Percentiles rank a stretch among this genome's conserved stretches.
Conservation (phyloP, 495 filamentous ascomycete species). For the Penicillium argentinense region DNA sequence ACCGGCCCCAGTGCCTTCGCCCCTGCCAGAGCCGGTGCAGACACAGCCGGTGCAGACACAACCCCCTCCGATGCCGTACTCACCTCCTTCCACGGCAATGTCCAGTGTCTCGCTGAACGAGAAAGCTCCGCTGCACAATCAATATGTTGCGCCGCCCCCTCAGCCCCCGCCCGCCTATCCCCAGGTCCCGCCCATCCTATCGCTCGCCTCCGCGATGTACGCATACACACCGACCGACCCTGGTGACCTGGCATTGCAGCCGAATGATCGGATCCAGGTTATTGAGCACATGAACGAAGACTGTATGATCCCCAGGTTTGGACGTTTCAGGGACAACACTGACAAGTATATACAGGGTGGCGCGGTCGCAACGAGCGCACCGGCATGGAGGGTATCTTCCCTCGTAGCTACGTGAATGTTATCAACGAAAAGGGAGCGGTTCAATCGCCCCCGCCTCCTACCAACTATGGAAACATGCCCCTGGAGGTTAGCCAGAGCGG, state of each 20-base stretch:
- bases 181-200: constrained; percentile 58
- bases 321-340: constrained; percentile 9
- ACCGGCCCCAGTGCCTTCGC: constrained; percentile 17
- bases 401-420: constrained; percentile 78
- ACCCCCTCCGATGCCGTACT: constrained; percentile 38
- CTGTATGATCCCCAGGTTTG: constrained; percentile 53
- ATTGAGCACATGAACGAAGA: constrained; percentile 91
- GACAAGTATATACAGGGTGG: constrained; percentile 55
- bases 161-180: constrained; percentile 51
- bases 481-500: constrained; percentile 50
- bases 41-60: constrained; percentile 38
- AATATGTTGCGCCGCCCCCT: constrained; percentile 51
- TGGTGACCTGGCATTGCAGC: constrained; percentile 74
- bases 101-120: constrained; percentile 51
- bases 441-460: constrained; percentile 31
- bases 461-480: constrained; percentile 54
- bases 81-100: constrained; percentile 44
- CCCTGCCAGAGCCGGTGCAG: constrained; percentile 33
- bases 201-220: constrained; percentile 78
- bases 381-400: constrained; percentile 86
- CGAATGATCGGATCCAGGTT: constrained; percentile 75
- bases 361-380: constrained; percentile 80
- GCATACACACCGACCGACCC: constrained; percentile 74
- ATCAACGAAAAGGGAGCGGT: constrained; percentile 41
- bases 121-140: constrained; percentile 52